A percentile compares a stretch with the other conserved stretches of the same genome.
phyloP scores from a whole-genome alignment of 495 filamentous ascomycete species.

The Letharia lupina region DNA sequence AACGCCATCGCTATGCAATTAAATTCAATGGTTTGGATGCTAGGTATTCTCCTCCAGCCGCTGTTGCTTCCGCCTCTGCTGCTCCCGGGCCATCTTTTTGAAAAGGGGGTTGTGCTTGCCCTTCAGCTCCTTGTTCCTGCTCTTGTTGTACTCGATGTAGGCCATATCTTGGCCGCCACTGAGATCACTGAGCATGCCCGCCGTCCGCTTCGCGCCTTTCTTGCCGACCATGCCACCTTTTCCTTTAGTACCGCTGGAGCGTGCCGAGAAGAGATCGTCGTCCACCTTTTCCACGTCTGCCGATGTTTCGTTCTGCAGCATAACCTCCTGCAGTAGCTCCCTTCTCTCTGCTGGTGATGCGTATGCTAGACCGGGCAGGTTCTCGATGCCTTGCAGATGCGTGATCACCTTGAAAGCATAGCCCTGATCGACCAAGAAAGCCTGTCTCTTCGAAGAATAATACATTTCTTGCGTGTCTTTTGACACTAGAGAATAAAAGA shows the following conservation, averaged over 20 bases:
- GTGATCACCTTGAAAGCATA: conserved; percentile 99
- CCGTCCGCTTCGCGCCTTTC: conserved; percentile 63
- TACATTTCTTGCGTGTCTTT: conserved; percentile 98
- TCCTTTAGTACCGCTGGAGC: conserved; percentile 34
- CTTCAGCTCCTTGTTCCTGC: conserved; percentile 72
- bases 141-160: conserved; percentile 80
- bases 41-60: conserved; percentile 15
- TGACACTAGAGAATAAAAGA: conserved; percentile 95
- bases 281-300: conserved; percentile 68
- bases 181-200: conserved; percentile 75
- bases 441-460: conserved; percentile 94
- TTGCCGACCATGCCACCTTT: conserved; percentile 35
- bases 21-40: neutral
- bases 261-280: conserved; percentile 74
- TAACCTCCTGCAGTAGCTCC: conserved; percentile 84
- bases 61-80: conserved; percentile 53
- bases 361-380: conserved; percentile 72
- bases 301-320: conserved; percentile 77
- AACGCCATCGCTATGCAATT: conserved; percentile 9
- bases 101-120: conserved; percentile 67
- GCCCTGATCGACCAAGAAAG: conserved; percentile 96
- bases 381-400: conserved; percentile 83
- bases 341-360: conserved; percentile 71
- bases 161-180: conserved; percentile 93
- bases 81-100: conserved; percentile 73